A percentile compares a stretch with the other conserved stretches of the same genome.
Evolutionary conservation across 2,329 filamentous ascomycete genomes (phyloP).

Genomic region (Neophaeococcomyces aloes): DNA sequence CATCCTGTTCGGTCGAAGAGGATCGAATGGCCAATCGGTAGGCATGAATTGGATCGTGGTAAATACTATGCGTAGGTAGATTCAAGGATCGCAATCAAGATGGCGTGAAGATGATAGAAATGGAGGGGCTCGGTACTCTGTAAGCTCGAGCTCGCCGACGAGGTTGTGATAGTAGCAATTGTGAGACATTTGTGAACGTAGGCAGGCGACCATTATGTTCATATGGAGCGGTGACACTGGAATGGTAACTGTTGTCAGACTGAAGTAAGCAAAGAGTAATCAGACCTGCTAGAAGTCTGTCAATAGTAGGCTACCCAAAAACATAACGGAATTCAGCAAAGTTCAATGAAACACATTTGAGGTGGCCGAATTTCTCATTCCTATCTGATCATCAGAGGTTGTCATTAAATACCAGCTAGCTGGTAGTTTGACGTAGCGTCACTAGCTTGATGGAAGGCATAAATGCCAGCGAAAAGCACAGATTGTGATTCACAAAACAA

Average conservation of each 20-base stretch:
- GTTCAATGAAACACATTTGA: slow-evolving; percentile 22
- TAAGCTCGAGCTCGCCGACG: no score
- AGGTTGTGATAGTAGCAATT: no score
- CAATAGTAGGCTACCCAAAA: background rate
- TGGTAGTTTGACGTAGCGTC: slow-evolving; percentile 12
- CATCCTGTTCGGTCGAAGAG: no score
- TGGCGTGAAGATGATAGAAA: no score
- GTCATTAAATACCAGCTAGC: slow-evolving; percentile 14
- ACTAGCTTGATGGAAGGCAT: slow-evolving; percentile 17
- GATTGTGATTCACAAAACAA: slow-evolving; percentile 20
- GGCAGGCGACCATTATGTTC: no score
- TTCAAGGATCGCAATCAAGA: no score
- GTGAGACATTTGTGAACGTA: no score
- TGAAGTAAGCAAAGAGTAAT: background rate
- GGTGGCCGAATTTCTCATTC: slow-evolving; percentile 36
- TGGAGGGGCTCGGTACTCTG: no score
- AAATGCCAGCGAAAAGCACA: slow-evolving; percentile 18
- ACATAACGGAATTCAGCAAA: background rate
- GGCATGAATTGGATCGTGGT: no score
- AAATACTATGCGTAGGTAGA: no score
- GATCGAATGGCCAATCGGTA: no score
- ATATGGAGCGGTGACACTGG: background rate
- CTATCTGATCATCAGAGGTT: slow-evolving; percentile 26
- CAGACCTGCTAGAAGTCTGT: background rate
- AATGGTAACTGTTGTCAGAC: background rate